Percentiles rank a stretch among this genome's conserved stretches.
phyloP scores from a whole-genome alignment of 1,284 basidiomycete species.

The Hymenochaete sp. region DNA sequence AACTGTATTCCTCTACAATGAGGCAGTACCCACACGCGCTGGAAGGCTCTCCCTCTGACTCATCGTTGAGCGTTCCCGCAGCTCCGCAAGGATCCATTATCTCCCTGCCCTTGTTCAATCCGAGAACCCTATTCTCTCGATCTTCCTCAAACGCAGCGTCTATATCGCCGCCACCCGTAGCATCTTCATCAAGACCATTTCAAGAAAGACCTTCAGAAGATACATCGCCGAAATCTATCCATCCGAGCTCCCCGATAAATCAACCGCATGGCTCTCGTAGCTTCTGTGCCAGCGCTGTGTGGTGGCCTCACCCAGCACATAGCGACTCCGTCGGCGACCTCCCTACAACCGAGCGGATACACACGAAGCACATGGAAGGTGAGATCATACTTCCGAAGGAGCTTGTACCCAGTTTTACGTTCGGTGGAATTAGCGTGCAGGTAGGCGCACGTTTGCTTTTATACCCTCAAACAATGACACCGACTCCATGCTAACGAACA shows the following conservation, averaged over 20 bases:
- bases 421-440: conserved; percentile 40
- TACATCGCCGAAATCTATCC: conserved; percentile 21
- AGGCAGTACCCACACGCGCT: neutral
- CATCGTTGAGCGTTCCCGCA: conserved; percentile 1
- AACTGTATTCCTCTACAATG: too few species aligned
- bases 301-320: conserved; percentile 33
- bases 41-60: conserved; percentile 9
- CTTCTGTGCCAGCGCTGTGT: conserved; percentile 34
- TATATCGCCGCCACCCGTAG: neutral
- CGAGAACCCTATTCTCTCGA: neutral
- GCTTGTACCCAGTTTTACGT: conserved; percentile 37
- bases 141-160: conserved; percentile 3
- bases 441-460: conserved; percentile 24
- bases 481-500: conserved; percentile 23
- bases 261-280: conserved; percentile 24
- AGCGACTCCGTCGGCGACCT: conserved; percentile 7
- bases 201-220: conserved; percentile 4
- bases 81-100: neutral
- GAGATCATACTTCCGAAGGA: conserved; percentile 42
- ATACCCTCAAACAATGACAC: conserved; percentile 13
- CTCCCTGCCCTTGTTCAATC: neutral
- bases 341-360: neutral
- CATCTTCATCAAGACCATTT: too few species aligned
- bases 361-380: conserved; percentile 32
- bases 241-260: conserved; percentile 9